These are phyloP conservation scores for Globisporangium acanthophoron DNA, from an alignment of 352 stramenopile genomes.

Conservation along the genomic window DNA sequence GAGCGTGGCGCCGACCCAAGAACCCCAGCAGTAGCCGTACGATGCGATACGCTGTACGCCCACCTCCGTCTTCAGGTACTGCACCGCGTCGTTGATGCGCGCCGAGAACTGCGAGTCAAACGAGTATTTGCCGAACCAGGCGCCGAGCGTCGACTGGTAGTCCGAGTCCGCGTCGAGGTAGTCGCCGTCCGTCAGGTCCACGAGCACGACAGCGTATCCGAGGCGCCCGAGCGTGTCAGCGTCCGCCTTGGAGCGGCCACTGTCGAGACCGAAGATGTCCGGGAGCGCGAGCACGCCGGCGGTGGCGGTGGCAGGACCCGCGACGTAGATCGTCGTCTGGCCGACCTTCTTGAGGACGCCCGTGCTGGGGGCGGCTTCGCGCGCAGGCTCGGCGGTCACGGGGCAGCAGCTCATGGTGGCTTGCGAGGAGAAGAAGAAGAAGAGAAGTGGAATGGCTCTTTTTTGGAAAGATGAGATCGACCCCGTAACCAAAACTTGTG, in stretches of 20 bases:
- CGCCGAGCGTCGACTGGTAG: conserved; percentile 24
- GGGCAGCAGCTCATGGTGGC: too few relatives aligned
- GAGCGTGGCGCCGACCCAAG: conserved; percentile 60
- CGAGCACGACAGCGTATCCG: conserved; percentile 67
- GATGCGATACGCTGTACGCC: conserved; percentile 53
- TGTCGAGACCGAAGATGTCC: conserved; percentile 78
- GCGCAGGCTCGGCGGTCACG: too few relatives aligned
- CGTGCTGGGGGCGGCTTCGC: too few relatives aligned
- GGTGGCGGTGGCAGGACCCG: conserved; percentile 55
- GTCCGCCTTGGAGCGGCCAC: conserved; percentile 73
- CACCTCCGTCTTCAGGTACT: conserved; percentile 62
- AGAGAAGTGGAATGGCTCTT: too few relatives aligned
- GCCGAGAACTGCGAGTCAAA: conserved; percentile 38
- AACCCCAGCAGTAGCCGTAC: conserved; percentile 84
- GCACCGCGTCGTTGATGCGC: conserved; percentile 67
- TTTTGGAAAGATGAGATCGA: too few relatives aligned
- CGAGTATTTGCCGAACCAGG: conserved; percentile 70
- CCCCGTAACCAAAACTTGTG: too few relatives aligned
- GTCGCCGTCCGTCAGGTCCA: conserved; percentile 70
- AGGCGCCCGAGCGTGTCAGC: conserved; percentile 67
- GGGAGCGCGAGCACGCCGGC: conserved; percentile 63
- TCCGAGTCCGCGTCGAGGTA: conserved; percentile 36
- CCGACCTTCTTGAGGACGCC: too few relatives aligned
- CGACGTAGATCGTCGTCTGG: conserved; percentile 18
- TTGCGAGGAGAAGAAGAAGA: too few relatives aligned